Conservation (phyloP, 768 basidiomycete genomes). For the Rhodotorula sphaerocarpa region DNA sequence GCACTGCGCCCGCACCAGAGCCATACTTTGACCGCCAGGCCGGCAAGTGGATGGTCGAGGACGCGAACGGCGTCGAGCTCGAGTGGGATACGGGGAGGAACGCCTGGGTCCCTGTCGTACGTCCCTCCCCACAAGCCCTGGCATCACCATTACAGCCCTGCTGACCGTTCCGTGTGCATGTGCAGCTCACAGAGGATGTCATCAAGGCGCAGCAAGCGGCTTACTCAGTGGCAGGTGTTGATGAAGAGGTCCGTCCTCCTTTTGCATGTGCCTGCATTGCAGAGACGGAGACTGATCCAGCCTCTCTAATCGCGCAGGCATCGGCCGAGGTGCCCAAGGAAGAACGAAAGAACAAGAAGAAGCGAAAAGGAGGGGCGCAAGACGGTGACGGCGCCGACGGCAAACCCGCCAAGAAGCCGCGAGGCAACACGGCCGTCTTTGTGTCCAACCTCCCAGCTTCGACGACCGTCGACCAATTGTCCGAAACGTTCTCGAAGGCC, state of each 20-base stretch:
- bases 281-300: neutral
- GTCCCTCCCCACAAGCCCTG: neutral
- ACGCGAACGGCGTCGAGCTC: constrained; percentile 79
- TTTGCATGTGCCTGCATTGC: too few species aligned
- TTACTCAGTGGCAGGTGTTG: constrained; percentile 84
- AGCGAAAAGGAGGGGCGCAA: constrained; percentile 51
- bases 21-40: constrained; percentile 62
- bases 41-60: constrained; percentile 79
- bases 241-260: constrained; percentile 60
- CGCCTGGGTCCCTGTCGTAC: constrained; percentile 73
- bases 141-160: constrained; percentile 1
- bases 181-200: constrained; percentile 76
- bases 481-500: constrained; percentile 79
- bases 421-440: constrained; percentile 56
- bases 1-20: neutral
- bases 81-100: constrained; percentile 74
- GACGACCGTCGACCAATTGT: constrained; percentile 63
- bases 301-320: constrained; percentile 6
- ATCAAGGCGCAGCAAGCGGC: constrained; percentile 86
- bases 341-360: constrained; percentile 52
- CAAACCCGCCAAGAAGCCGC: constrained; percentile 46
- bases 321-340: constrained; percentile 46
- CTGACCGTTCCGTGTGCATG: neutral
- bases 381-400: constrained; percentile 67
- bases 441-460: constrained; percentile 73